Base-by-base conservation (phyloP, 2,329 filamentous ascomycete species). In the Raffaelea arxii region DNA sequence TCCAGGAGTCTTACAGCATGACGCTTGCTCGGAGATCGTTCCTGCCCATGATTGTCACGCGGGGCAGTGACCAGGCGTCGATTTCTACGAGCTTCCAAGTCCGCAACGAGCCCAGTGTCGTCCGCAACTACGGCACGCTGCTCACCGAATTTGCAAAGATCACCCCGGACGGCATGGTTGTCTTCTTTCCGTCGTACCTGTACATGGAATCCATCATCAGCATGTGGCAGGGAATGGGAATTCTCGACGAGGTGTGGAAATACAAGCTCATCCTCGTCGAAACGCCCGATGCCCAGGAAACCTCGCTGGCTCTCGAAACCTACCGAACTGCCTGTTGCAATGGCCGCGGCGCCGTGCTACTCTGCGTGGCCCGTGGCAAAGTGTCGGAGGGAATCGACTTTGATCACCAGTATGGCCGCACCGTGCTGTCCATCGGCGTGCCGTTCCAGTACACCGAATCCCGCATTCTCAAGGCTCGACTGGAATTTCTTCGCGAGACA, bases 171-270 rank as follows among this genome's bases (percentile, higher is more conserved):
- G 92, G 92, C 25, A 82, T 98, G 64, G 92, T 98, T n/a, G 92
- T 98, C 35, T 98, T 98, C 72, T 98, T 98, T 62, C 94, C 92
- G 0, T 95, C 89, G 0, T 98, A 98, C 58, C 76, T 98, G 2
- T 98, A 98, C 68, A 97, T 98, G 92, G 92, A 98, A 62, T 92
- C 85, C 44, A 97, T 97, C 62, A 96, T 98, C 62, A 91, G 85
- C 62, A 95, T 95, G 81, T 98, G 92, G 92, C 92, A 98, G 64
- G 89, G 88, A 46, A 97, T 97, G 90, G 89, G 89, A 23, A 95
- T 97, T 52, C 72, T 98, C 30, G 92, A 98, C 65, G 86, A 92
- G 61, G 89, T 98, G 25, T 98, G 92, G 92, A 96, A 95, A 65
- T 96, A 95, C 71, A 98, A 98, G 64, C 77, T 98, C 54, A 96